Evolutionary conservation across 2,329 filamentous ascomycete species (phyloP), one percentile per base, ranked within the genome.

Genomic region (Capronia americana): DNA sequence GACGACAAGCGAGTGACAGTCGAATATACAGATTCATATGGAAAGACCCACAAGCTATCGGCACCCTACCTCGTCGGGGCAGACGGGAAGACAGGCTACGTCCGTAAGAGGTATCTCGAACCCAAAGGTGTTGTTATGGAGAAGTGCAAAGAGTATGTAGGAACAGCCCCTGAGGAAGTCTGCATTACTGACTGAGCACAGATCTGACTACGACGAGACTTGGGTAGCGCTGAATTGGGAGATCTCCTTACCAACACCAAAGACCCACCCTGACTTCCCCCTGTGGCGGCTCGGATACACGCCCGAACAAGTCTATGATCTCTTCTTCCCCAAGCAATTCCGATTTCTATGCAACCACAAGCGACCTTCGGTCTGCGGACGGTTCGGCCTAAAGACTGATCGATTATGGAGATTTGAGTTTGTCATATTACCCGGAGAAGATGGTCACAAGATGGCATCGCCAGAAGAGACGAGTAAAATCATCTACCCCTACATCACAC

Each of bases 391-490:
- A 3, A 57, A 44, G 3, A 26, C 64, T 14, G 75, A 77, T 54
- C 67, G 70, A n/a, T 56, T 77, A 10, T 78, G 76, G 76, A 61
- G 76, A 32, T 76, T 75, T 63, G 75, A 77, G 57, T 78, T 77
- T 63, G 73, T 80, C 6, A 77, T 79, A 12, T 73, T 68, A 1
- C 71, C 72, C 10, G 67, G 65, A 1, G 78, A 79, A 61, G 71
- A 77, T 60, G 70, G 70, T 7, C 41, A 72, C 10, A 66, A 73
- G 14, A 76, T 77, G 76, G 70, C 73, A 28, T 64, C 58, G 3
- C 57, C 34, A 4, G 64, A 65, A 12, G 72, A 70, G 61, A 68
- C 73, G 11, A 56, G 64, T 12, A 68, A 73, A 32, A 71, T 74
- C 28, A 73, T 75, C 8, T 70, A 68, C 57, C 74, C 74, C 2